Conservation (phyloP, 768 basidiomycete genomes). For the Serendipita sp. region DNA sequence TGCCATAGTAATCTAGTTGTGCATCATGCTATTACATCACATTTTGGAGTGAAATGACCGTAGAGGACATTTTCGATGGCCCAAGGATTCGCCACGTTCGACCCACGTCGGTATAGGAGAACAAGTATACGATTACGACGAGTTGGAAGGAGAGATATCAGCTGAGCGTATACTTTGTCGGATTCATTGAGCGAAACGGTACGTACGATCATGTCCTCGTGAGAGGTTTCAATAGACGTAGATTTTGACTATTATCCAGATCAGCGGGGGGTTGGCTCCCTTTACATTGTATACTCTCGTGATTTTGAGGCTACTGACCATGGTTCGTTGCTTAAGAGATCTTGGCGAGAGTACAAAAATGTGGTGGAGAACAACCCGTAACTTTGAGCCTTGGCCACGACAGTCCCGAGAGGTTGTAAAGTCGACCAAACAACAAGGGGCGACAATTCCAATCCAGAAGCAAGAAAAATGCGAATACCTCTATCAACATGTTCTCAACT, state of each 20-base stretch:
- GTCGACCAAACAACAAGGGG: too few relatives aligned
- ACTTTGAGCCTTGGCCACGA: too few relatives aligned
- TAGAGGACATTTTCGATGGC: neutral
- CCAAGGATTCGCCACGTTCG: neutral
- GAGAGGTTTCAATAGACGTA: conserved; percentile 81
- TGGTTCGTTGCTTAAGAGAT: too few relatives aligned
- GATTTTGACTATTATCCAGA: conserved; percentile 29
- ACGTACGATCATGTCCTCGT: conserved; percentile 97
- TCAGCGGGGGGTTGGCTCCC: too few relatives aligned
- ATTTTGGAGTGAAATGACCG: neutral
- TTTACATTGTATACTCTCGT: too few relatives aligned
- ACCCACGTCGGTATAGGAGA: neutral
- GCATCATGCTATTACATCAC: conserved; percentile 68
- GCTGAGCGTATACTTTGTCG: neutral
- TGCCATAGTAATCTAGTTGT: conserved; percentile 94
- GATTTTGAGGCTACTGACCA: too few relatives aligned
- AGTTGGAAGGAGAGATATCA: neutral
- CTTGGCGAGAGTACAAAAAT: too few relatives aligned
- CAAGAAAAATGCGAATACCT: too few relatives aligned
- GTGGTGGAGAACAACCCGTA: too few relatives aligned
- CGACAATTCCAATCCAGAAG: too few relatives aligned
- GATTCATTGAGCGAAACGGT: neutral
- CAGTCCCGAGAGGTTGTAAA: too few relatives aligned
- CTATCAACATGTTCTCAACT: too few relatives aligned
- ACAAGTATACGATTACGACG: neutral